Base-by-base conservation (phyloP, 1,284 basidiomycete genomes). In the Vanrija humicola region DNA sequence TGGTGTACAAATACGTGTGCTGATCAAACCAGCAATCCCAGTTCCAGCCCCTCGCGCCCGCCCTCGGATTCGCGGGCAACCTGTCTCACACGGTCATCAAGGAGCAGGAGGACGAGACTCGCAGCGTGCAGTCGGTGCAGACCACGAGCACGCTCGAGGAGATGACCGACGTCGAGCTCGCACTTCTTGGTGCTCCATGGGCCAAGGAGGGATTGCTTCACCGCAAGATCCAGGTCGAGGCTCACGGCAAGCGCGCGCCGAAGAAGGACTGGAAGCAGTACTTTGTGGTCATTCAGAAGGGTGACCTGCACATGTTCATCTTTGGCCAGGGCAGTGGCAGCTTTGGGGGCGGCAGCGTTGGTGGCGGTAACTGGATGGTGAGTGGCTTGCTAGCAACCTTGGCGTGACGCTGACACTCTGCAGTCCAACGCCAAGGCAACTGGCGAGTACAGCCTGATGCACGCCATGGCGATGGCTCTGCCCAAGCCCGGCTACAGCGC, bases 291-390 rank as follows among this genome's bases (percentile, higher is more conserved):
- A 92, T 97, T 29, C 88, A 90, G 64, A 89, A 88, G 66, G 95
- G 95, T 48, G 87, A 92, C 73, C 78, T 98, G 42, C 89, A 86
- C 74, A 95, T 97, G 92, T 98, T 98, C 71, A 86, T 84, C 6
- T 95, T 94, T 76, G 91, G 90, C 38, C 85, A 87, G 38, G 63
- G 60, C 56, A 64, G 61, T 56, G 64, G 81, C 3, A 53, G 48
- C 6, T 52, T 82, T 54, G 81, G 79, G 18, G 80, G 79, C n/a
- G 69, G 67, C 38, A 82, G 84, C 0, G 86, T 95, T 51, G 93
- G 95, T 15, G 95, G 95, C 45, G 94, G 94, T 6, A 98, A 98
- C 69, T 98, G 95, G 95, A 84, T 96, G 63, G 91, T 93, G 67
- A 73, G 87, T 82, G 40, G 60, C 12, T 34, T 12, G 34, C 4